These are phyloP conservation scores for Striga hermonthica DNA, from an alignment of 305 asterid genomes.

Conservation along the genomic window DNA sequence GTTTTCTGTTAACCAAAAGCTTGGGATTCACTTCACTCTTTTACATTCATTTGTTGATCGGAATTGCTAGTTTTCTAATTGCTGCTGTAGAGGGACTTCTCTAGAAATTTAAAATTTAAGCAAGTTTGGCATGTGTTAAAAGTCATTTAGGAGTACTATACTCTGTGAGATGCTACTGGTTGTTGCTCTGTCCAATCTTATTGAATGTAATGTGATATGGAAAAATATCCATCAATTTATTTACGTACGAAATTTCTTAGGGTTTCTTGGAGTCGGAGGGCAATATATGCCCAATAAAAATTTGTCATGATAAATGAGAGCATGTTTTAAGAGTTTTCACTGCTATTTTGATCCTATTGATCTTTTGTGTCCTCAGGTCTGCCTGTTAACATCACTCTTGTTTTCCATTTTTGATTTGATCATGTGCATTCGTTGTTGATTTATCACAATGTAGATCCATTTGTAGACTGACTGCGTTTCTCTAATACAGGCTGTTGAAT, in stretches of 20 bases:
- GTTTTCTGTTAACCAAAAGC: constrained; percentile 16
- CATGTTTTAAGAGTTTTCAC: constrained; percentile 15
- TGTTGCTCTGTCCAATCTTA: constrained; percentile 14
- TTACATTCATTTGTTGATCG: constrained; percentile 20
- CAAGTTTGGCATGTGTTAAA: constrained; percentile 7
- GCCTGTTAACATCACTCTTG: constrained; percentile 1
- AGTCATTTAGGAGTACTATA: constrained; percentile 15
- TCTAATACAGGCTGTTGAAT: constrained; percentile 81
- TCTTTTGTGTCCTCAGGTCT: constrained; percentile 22
- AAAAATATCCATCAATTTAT: constrained; percentile 1
- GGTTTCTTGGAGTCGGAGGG: constrained; percentile 21
- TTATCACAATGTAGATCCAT: constrained; percentile 16
- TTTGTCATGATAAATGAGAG: constrained; percentile 1
- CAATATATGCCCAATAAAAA: constrained; percentile 19
- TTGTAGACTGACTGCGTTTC: constrained; percentile 22
- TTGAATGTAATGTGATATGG: constrained; percentile 4
- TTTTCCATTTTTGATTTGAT: constrained; percentile 23
- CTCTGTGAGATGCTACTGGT: constrained; percentile 12
- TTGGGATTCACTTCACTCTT: constrained; percentile 13
- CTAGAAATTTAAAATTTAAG: background rate
- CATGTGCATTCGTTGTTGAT: constrained; percentile 1
- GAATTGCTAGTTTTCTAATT: constrained; percentile 11
- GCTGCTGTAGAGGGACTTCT: constrained; percentile 17
- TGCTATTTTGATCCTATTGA: constrained; percentile 15
- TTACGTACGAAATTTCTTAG: constrained; percentile 11